Evolutionary conservation across 148 eudicot genomes (phyloP), one percentile per base, ranked within the genome.

Genomic region (Agrostemma githago): DNA sequence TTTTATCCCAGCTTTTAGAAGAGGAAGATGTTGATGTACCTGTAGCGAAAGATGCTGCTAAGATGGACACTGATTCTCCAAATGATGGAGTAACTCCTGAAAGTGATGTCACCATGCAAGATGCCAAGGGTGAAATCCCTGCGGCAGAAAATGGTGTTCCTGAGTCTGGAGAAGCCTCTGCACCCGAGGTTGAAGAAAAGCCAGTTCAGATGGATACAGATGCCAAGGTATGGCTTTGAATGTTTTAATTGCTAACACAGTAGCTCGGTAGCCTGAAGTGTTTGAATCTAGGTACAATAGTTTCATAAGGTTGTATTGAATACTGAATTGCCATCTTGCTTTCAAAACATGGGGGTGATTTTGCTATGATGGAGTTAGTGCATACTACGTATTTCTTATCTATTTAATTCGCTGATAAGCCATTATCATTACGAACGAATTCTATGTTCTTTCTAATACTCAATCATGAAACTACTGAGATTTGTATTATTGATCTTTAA

Each of bases 21-120:
- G 98, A 94, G 81, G 98, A 94, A 79, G 96, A 94, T 62, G 75
- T 82, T 70, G 96, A 91, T 72, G 85, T 94, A 66, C 92, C 93
- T 68, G 87, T 94, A 53, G 81, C 72, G 44, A 94, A 88, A 71
- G 96, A 92, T 79, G 53, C 83, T 14, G 66, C 87, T 63, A 82
- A 84, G 79, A 95, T 95, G 97, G 97, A 95, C 8, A 81, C 88
- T 34, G 94, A 87, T 67, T 80, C 80, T 74, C 77, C 90, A 9
- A 61, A 63, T 78, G 88, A 72, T 4, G 44, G 87, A 14, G 70
- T 46, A 10, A 38, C 81, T 8, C 53, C 81, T 75, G 93, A 84
- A 73, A 67, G 74, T 72, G 98, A 94, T 80, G 88, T 86, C 8
- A 89, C 89, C 65, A 91, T 94, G 97, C 88, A 91, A 79, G 97